Base-by-base conservation (phyloP, 1,284 basidiomycete genomes). In the Puccinia hordei region DNA sequence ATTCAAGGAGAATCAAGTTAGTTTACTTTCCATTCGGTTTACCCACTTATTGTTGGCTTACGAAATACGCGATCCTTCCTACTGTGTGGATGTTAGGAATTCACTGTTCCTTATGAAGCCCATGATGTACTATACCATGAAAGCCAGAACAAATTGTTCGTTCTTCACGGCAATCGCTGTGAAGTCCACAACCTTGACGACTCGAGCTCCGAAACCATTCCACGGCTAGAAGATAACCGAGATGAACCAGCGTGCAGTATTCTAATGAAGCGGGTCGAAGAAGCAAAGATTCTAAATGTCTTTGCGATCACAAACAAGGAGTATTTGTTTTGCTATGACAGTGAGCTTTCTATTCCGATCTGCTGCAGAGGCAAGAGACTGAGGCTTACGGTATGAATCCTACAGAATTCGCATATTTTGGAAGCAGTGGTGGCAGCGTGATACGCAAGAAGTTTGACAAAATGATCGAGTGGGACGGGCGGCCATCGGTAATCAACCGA, bases 401-500 rank as follows among this genome's bases (percentile, higher is more conserved):
- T n/a, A 38, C 17, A 74, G 73, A 94, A 85, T 96, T 98, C 83
- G 95, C 95, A 12, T 88, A 96, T 81, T 95, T 93, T 83, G 92
- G 94, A 55, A 90, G 93, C 85, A 91, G 93, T 69, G 92, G 95
- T 82, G 94, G 95, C 55, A 91, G 92, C 15, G 61, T 68, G 19
- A 83, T 84, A 65, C 82, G 83, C 46, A 84, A 84, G 83, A 90
- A 93, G 63, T 88, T 35, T 88, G 90, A 80, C 2, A 89, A 89
- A 44, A 90, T 91, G 5, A 93, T 98, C 83, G 95, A 98, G 85
- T 98, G 95, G 94, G 95, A 98, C 86, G 94, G 94, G 15, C 92
- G 90, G 1, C 93, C 93, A 0, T 92, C 94, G 84, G 90, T 90
- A 59, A 93, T 94, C 38, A 93, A 93, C 0, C 91, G 93, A 87